These are phyloP conservation scores for Phytophthora tubulina DNA, from an alignment of 352 stramenopile genomes.

Conservation along the genomic window DNA sequence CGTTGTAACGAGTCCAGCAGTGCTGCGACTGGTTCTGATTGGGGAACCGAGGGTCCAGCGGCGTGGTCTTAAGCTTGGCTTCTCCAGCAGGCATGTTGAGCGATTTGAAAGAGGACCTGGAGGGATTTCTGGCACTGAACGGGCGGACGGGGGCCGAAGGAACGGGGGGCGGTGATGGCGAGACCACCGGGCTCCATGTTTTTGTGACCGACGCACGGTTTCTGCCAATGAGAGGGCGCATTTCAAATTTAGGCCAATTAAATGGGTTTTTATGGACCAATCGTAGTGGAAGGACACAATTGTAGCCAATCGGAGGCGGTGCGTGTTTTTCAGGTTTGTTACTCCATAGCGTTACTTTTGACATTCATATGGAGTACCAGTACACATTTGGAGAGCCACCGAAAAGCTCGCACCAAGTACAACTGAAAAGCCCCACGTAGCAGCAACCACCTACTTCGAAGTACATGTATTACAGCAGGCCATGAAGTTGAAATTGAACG, in stretches of 20 bases:
- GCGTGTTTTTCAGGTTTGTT: slow-evolving; percentile 1
- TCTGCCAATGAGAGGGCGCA: slow-evolving; percentile 33
- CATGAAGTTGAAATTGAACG: too few relatives aligned
- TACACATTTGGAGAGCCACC: too few relatives aligned
- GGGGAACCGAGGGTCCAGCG: slow-evolving; percentile 87
- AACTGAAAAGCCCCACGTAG: too few relatives aligned
- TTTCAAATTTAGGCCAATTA: slow-evolving; percentile 35
- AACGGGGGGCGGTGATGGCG: slow-evolving; percentile 36
- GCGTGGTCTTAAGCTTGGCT: slow-evolving; percentile 84
- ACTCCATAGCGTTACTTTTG: slow-evolving; percentile 6
- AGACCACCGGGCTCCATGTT: slow-evolving; percentile 52
- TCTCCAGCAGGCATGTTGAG: slow-evolving; percentile 54
- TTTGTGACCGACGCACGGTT: slow-evolving; percentile 45
- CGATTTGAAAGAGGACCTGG: background rate
- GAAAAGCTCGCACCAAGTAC: too few relatives aligned
- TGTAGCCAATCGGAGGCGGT: slow-evolving; percentile 7
- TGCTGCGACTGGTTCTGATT: slow-evolving; percentile 91
- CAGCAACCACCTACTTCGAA: too few relatives aligned
- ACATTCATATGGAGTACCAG: background rate
- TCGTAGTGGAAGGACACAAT: background rate
- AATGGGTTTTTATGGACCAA: slow-evolving; percentile 8
- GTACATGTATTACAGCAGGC: too few relatives aligned
- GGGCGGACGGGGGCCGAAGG: slow-evolving; percentile 26
- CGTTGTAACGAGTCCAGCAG: slow-evolving; percentile 96
- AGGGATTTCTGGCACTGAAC: slow-evolving; percentile 42